Conservation (phyloP, 345 rosid species). For the Aurinia saxatilis region DNA sequence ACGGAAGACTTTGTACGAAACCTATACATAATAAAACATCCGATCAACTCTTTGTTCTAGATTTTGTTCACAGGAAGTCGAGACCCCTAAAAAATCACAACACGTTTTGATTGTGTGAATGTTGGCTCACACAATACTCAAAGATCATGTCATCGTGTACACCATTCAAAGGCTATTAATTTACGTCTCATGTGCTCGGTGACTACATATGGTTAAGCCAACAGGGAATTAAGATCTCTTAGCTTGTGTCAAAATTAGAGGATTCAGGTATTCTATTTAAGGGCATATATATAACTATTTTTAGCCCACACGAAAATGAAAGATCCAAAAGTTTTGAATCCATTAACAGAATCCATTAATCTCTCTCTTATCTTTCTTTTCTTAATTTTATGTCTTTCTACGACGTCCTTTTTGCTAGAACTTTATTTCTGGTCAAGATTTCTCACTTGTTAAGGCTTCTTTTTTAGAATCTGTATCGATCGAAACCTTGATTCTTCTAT, state of each 20-base stretch:
- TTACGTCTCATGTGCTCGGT: neutral
- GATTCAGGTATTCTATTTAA: neutral
- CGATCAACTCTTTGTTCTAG: too few species aligned
- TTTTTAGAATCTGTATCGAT: neutral
- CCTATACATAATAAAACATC: too few species aligned
- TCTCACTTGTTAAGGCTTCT: neutral
- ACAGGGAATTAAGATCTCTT: neutral
- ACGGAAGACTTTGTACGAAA: too few species aligned
- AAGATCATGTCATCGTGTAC: too few species aligned
- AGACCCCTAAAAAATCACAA: too few species aligned
- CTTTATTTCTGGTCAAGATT: neutral
- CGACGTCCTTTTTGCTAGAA: neutral
- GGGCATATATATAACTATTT: neutral
- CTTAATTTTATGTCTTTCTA: neutral
- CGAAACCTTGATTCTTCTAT: neutral
- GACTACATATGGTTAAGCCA: neutral
- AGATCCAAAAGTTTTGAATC: slow-evolving; percentile 13
- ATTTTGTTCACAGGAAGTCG: too few species aligned
- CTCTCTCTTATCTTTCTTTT: neutral
- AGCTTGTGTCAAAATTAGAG: neutral
- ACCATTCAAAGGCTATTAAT: neutral
- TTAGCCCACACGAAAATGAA: slow-evolving; percentile 12
- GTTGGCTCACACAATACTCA: too few species aligned
- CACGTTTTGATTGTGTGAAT: too few species aligned
- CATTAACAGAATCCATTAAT: slow-evolving; percentile 7